Evolutionary conservation across 2,329 filamentous ascomycete genomes (phyloP), one percentile per base, ranked within the genome.

Genomic region (Aschersonia sp.): DNA sequence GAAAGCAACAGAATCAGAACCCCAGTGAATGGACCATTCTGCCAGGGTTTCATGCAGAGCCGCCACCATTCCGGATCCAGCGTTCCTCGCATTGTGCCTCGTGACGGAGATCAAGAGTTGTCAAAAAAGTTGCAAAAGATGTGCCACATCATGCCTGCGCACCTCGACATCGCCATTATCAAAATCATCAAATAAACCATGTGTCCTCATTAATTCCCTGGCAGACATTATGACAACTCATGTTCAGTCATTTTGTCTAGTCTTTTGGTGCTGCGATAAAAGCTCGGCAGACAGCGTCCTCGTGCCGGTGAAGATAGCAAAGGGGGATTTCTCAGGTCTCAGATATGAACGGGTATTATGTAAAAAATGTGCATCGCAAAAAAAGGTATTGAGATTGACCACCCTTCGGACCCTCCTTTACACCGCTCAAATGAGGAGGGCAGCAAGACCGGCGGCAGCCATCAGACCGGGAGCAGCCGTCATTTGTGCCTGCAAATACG

Each of bases 391-490:
- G 56, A 58, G 53, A 55, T 9, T 37, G 12, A 12, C 12, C 35
- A 47, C 41, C 5, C 22, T 54, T 49, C 52, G 47, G 44, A 14
- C 41, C 37, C 45, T 45, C 39, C 30, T 49, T 49, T 48, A 48
- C 31, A 52, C 53, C 31, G 22, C 30, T 68, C 71, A 76, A 50
- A 76, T 65, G 50, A 76, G 60, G 50, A 73, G 55, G 51, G 64
- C 69, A 41, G 69, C 71, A 43, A 75, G 50, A 57, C 72, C 72
- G 22, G 69, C 71, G 29, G 68, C 72, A 46, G 70, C 72, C 41
- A 75, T 51, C 45, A 74, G 52, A 49, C 70, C 72, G 29, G 71
- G 69, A 39, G 66, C 70, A 49, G 65, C 68, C 45, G 71, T 72
- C 56, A 62, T 60, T 49, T 68, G 63, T 42, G 68, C 60, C 63